Percentiles rank a stretch among this genome's conserved stretches.
Evolutionary conservation across 176 grass and related monocot species (phyloP).

Genomic region (Poa annua): DNA sequence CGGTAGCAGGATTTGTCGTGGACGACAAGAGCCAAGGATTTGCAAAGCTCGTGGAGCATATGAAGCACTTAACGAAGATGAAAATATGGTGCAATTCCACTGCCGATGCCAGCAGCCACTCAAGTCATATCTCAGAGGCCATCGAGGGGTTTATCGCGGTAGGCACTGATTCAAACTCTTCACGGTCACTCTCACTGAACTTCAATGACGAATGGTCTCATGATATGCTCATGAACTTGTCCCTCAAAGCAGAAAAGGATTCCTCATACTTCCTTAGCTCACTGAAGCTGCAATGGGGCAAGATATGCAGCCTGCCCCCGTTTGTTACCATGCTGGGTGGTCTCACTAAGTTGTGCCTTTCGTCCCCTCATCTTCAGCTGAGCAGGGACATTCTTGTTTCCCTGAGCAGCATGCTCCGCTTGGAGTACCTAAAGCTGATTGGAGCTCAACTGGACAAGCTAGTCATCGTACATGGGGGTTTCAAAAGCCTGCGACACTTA

Average conservation of each 20-base stretch:
- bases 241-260: neutral
- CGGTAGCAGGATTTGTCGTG: neutral
- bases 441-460: too few relatives aligned
- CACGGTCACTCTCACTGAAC: neutral
- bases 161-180: neutral
- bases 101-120: neutral
- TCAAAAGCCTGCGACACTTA: too few relatives aligned
- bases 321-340: too few relatives aligned
- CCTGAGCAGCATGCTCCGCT: too few relatives aligned
- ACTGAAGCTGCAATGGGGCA: constrained; percentile 12
- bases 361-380: too few relatives aligned
- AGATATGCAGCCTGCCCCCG: neutral
- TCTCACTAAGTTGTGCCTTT: too few relatives aligned
- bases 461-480: too few relatives aligned
- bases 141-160: constrained; percentile 18
- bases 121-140: neutral
- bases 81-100: neutral
- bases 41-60: neutral
- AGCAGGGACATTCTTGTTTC: too few relatives aligned
- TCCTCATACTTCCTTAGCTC: neutral
- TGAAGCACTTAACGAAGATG: constrained; percentile 1
- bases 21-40: neutral
- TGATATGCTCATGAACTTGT: neutral
- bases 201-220: neutral
- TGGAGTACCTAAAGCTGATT: too few relatives aligned